These are phyloP conservation scores for Zanthoxylum bungeanum DNA, from an alignment of 345 rosid species.

Conservation along the genomic window DNA sequence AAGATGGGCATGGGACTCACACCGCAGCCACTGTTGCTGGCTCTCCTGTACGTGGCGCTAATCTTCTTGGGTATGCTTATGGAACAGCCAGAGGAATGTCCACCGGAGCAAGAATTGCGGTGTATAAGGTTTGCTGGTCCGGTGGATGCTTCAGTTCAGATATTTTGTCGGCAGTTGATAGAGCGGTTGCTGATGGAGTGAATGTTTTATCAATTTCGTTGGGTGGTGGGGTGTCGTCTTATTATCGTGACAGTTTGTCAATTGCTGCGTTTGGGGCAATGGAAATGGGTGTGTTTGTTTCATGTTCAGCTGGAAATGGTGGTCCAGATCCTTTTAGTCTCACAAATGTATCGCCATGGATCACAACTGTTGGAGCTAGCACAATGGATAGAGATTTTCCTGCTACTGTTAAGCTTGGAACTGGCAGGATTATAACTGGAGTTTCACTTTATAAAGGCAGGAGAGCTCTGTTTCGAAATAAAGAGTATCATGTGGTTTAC, in stretches of 20 bases:
- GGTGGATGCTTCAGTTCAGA: slow-evolving; percentile 79
- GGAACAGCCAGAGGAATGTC: slow-evolving; percentile 87
- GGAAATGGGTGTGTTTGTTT: slow-evolving; percentile 80
- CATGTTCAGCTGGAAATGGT: slow-evolving; percentile 73
- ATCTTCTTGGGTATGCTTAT: slow-evolving; percentile 61
- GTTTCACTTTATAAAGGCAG: slow-evolving; percentile 65
- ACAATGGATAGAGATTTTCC: slow-evolving; percentile 80
- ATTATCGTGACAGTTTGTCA: slow-evolving; percentile 52
- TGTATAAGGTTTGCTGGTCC: slow-evolving; percentile 70
- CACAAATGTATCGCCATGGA: slow-evolving; percentile 79
- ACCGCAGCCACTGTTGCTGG: slow-evolving; percentile 83
- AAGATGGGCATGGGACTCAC: slow-evolving; percentile 83
- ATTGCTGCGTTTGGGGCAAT: slow-evolving; percentile 82
- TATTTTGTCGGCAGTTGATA: slow-evolving; percentile 68
- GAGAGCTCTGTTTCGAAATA: slow-evolving; percentile 23
- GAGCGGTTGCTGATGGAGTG: slow-evolving; percentile 77
- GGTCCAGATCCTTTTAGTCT: slow-evolving; percentile 68
- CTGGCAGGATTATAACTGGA: slow-evolving; percentile 35
- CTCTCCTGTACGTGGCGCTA: slow-evolving; percentile 52
- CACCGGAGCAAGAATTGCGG: slow-evolving; percentile 68
- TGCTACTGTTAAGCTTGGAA: slow-evolving; percentile 51
- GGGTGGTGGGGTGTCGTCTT: slow-evolving; percentile 74
- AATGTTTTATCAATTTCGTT: slow-evolving; percentile 65
- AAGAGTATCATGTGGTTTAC: slow-evolving; percentile 60
- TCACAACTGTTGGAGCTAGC: slow-evolving; percentile 78